Evolutionary conservation across 2,329 filamentous ascomycete species (phyloP), one percentile per base, ranked within the genome.

Genomic region (Alternaria sp.): DNA sequence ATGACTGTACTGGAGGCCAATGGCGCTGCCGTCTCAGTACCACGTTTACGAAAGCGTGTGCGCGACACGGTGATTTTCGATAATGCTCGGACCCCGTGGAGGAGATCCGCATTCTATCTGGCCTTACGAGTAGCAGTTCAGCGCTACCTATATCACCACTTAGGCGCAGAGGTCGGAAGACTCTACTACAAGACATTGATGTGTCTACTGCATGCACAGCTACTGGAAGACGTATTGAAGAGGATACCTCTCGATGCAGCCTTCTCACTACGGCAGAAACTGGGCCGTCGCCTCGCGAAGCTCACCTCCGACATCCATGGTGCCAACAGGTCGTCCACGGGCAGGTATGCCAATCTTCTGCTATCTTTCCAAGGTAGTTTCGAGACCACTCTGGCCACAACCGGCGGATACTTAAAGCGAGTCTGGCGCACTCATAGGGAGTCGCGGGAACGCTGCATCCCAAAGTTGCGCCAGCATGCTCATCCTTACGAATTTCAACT

Each of bases 71-170:
- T 89, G 0, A 80, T 80, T 11, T 82, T 85, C 70, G 68, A 75
- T 0, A 69, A 81, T 0, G 78, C 80, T 0, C 72, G 80, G 1
- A 69, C 79, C 0, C 88, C 88, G 0, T 91, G 88, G 88, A 80
- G 88, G 17, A 78, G 89, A 36, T 83, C 82, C 2, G 82, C 88
- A 0, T 81, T 84, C 50, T 91, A 87, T 84, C 81, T 91, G 0
- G 76, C 87, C 0, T 71, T 90, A 4, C 84, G 87, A 0, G 86
- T 91, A 2, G 79, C 81, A 0, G 65, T 85, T 2, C 82, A 87
- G 48, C 80, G 87, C 0, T 78, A 83, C 7, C 77, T 90, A 0
- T 79, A 75, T 26, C 60, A 77, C 1, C 23, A 67, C 0, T 63
- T 83, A 1, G 81, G 81, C 1, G 61, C 69, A 1, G 72, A 81